Evolutionary conservation across 345 rosid species (phyloP).

Genomic region (Psidium guajava): DNA sequence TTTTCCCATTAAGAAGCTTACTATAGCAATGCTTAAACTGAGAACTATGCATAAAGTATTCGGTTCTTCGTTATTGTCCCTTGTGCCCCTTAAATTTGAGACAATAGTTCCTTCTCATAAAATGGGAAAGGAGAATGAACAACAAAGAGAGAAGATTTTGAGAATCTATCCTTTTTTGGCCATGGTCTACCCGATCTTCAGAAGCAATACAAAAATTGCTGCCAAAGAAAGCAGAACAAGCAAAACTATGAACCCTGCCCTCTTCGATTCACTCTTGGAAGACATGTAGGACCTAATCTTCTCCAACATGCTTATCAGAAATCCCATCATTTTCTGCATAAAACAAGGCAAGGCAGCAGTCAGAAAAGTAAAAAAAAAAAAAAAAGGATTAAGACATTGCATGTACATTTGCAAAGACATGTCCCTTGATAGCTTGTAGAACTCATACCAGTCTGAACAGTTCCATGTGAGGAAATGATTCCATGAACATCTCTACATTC

Average conservation of each 20-base stretch:
- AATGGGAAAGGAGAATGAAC: not conserved
- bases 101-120: not conserved
- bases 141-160: not conserved
- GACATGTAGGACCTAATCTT: not conserved
- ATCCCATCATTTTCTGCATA: not conserved
- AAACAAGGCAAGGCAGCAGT: not conserved
- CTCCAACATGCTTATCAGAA: not conserved
- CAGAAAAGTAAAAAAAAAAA: not conserved
- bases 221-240: not conserved
- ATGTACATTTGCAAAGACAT: not conserved
- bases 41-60: not conserved
- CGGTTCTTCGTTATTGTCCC: not conserved
- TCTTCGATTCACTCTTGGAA: not conserved
- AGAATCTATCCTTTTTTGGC: not conserved
- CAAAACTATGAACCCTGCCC: not conserved
- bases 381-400: not conserved
- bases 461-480: constrained; percentile 53
- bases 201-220: not conserved
- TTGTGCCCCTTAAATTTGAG: not conserved
- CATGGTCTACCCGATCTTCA: not conserved
- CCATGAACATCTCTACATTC: constrained; percentile 77
- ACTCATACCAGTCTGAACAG: constrained; percentile 40
- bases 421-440: not conserved
- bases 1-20: not conserved
- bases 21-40: not conserved